Evolutionary conservation across 1,284 basidiomycete genomes (phyloP).

Genomic region (Somion occarium): DNA sequence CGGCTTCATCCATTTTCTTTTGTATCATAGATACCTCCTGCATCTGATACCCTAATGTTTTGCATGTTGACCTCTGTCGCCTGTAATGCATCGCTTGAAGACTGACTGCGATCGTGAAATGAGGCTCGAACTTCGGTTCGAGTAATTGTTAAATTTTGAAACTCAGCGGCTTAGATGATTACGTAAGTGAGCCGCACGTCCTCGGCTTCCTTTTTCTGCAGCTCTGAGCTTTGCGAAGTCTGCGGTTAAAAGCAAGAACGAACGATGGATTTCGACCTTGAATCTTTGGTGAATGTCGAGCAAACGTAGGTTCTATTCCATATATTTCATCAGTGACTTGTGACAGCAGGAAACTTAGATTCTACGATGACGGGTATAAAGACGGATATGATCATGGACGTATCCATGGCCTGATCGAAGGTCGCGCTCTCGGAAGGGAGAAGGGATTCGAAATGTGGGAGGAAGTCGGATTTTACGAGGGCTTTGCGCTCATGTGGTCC

Average conservation of each 20-base stretch:
- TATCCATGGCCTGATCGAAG: slow-evolving; percentile 89
- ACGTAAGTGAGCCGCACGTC: background rate
- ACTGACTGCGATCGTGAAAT: background rate
- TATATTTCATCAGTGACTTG: slow-evolving; percentile 10
- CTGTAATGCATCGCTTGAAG: background rate
- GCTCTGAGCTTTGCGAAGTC: no score
- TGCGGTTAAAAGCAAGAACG: background rate
- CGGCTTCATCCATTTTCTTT: background rate
- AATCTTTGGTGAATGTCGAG: slow-evolving; percentile 65
- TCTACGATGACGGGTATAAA: slow-evolving; percentile 75
- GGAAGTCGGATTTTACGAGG: slow-evolving; percentile 91
- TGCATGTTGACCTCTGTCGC: background rate
- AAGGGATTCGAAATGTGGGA: slow-evolving; percentile 98
- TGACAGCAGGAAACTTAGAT: slow-evolving; percentile 43
- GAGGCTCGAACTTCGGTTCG: background rate
- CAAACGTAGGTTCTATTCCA: slow-evolving; percentile 46
- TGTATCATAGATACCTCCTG: background rate
- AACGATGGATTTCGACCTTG: slow-evolving; percentile 45
- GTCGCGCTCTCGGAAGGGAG: slow-evolving; percentile 83
- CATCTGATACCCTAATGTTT: slow-evolving; percentile 5
- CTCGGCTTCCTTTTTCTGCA: no score
- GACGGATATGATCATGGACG: slow-evolving; percentile 82
- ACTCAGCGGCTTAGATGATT: slow-evolving; percentile 1
- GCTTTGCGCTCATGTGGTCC: slow-evolving; percentile 74
- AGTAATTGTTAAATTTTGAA: background rate